Evolutionary conservation across 2,329 filamentous ascomycete genomes (phyloP), one percentile per base, ranked within the genome.

Genomic region (Aureobasidium sp.): DNA sequence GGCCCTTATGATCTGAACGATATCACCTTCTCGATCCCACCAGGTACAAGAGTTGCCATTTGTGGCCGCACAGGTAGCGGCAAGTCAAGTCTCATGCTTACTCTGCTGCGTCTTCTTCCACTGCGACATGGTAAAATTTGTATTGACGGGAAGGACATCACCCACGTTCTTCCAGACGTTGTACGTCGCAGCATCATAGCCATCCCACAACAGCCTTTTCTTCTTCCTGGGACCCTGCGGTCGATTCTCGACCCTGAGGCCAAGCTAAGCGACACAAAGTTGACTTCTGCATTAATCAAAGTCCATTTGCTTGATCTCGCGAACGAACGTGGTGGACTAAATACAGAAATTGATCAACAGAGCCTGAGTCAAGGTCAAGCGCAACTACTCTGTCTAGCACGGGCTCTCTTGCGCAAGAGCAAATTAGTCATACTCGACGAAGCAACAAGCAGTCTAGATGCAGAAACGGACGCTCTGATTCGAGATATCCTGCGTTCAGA

Each of bases 51-150:
- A 66, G 69, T 80, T 20, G 73, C 78, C 2, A 73, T 85, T 3
- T 82, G 79, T 47, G 82, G 83, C 0, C 75, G 82, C 2, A 84
- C 78, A 23, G 82, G 79, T 27, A 82, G 79, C 62, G 80, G 81
- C 0, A 83, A 83, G 68, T 78, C 76, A 0, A 80, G 79, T 0
- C 69, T 83, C 0, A 71, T 82, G 2, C 72, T 79, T 6, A 71
- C 77, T 0, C 69, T 83, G 10, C 72, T 83, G 53, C 75, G 79
- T 13, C 77, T 84, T 67, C 66, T 82, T 3, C 76, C 82, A n/a
- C 67, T 76, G 1, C 71, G 72, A 0, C 65, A 71, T 0, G 80
- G 80, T 10, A 72, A 63, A 5, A 77, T 84, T 41, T 67, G 57
- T 2, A 73, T 84, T 15, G 81, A 84, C 65, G 74, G 74, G 1